Percentiles rank a stretch among this genome's conserved stretches.
phyloP scores from a whole-genome alignment of 192 early-diverging fungal species.

The Chytriomyces sp. region DNA sequence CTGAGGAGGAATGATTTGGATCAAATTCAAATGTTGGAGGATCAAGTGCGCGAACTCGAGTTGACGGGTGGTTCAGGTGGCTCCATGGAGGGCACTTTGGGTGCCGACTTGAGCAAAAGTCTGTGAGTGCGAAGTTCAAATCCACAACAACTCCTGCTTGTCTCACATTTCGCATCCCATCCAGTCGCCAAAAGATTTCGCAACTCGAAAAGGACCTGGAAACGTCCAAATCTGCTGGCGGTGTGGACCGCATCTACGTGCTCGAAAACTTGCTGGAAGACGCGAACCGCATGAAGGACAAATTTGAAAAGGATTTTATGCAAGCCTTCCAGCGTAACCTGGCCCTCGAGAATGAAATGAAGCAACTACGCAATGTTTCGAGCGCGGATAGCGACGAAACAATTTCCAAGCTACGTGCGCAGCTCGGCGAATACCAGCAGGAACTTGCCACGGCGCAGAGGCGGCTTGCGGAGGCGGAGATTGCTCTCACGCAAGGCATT shows the following conservation, averaged over 20 bases:
- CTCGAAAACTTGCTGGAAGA: conserved; percentile 68
- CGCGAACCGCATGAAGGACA: conserved; percentile 56
- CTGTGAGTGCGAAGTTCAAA: conserved; percentile 7
- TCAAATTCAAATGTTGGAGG: conserved; percentile 76
- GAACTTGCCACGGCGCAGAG: conserved; percentile 17
- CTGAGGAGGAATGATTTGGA: conserved; percentile 73
- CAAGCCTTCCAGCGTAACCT: conserved; percentile 57
- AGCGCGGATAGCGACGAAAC: conserved; percentile 33
- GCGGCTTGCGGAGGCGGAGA: conserved; percentile 35
- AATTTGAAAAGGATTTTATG: conserved; percentile 65
- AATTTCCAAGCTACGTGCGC: conserved; percentile 41
- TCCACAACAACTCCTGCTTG: background rate
- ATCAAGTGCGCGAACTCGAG: conserved; percentile 80
- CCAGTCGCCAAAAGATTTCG: conserved; percentile 52
- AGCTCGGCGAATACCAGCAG: conserved; percentile 17
- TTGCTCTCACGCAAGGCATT: conserved; percentile 25
- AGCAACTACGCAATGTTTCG: conserved; percentile 37
- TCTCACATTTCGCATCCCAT: too few relatives aligned
- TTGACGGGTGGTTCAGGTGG: conserved; percentile 46
- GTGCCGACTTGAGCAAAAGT: conserved; percentile 16
- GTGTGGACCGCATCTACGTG: conserved; percentile 40
- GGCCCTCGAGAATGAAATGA: conserved; percentile 52
- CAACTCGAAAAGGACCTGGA: conserved; percentile 68
- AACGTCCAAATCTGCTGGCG: conserved; percentile 25
- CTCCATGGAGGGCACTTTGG: conserved; percentile 6